These are phyloP conservation scores for Neocatenulostroma microsporum DNA, from an alignment of 2,329 filamentous ascomycete genomes.

Conservation along the genomic window DNA sequence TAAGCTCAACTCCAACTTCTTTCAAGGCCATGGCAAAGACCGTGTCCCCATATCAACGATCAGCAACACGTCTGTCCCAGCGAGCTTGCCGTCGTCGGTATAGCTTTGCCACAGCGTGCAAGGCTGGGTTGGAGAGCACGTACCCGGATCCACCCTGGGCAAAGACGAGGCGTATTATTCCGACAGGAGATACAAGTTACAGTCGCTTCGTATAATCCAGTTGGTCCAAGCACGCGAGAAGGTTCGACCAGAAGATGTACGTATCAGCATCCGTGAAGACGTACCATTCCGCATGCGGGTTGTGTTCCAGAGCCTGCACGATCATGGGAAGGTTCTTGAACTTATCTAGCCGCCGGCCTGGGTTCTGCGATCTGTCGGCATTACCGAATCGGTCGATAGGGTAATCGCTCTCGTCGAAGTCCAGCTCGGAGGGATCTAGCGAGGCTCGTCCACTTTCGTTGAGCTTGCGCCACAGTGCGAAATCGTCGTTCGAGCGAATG, in stretches of 20 bases:
- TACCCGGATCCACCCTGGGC: constrained; percentile 39
- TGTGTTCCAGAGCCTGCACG: constrained; percentile 24
- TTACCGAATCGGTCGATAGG: constrained; percentile 15
- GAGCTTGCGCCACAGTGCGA: constrained; percentile 32
- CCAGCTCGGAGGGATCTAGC: constrained; percentile 25
- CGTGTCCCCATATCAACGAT: constrained; percentile 49
- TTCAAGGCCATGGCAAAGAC: constrained; percentile 44
- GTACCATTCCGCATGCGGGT: constrained; percentile 49
- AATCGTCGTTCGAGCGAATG: constrained; percentile 28
- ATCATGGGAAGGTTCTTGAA: constrained; percentile 52
- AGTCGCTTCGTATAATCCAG: constrained; percentile 39
- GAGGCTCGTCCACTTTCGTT: constrained; percentile 24
- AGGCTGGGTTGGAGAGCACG: constrained; percentile 34
- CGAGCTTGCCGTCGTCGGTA: constrained; percentile 35
- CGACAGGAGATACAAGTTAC: too few species aligned
- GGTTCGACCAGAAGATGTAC: constrained; percentile 47
- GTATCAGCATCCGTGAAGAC: constrained; percentile 55
- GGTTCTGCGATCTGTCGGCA: constrained; percentile 19
- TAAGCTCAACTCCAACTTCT: constrained; percentile 38
- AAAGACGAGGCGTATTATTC: too few species aligned
- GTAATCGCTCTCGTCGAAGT: constrained; percentile 14
- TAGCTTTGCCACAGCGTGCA: constrained; percentile 27
- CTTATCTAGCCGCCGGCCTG: constrained; percentile 35
- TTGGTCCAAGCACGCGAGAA: constrained; percentile 43
- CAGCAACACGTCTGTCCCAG: constrained; percentile 36